A percentile compares a stretch with the other conserved stretches of the same genome.
Evolutionary conservation across 2,329 filamentous ascomycete species (phyloP).

Genomic region (Botrytis fragariae): DNA sequence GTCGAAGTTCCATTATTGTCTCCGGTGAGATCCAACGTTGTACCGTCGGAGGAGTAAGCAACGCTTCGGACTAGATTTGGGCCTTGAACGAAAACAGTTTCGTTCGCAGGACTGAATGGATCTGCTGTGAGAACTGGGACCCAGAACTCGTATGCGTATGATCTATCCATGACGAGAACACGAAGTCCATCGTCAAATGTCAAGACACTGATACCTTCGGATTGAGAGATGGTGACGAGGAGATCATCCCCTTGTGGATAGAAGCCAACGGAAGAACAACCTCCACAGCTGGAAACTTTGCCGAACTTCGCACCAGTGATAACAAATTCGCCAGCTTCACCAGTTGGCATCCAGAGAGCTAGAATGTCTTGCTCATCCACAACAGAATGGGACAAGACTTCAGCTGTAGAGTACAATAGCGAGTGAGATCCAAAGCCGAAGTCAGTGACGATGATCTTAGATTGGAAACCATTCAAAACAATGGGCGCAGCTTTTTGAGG

Average conservation of each 20-base stretch:
- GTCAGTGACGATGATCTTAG: conserved; percentile 61
- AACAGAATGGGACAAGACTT: conserved; percentile 51
- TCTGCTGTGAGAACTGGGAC: conserved; percentile 50
- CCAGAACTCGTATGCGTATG: conserved; percentile 56
- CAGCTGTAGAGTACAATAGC: conserved; percentile 55
- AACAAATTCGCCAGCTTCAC: conserved; percentile 54
- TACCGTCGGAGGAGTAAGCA: conserved; percentile 33
- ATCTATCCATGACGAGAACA: conserved; percentile 53
- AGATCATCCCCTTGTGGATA: conserved; percentile 43
- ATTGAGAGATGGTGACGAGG: conserved; percentile 49
- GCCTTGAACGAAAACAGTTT: conserved; percentile 49
- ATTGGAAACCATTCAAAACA: conserved; percentile 57
- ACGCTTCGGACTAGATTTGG: conserved; percentile 52
- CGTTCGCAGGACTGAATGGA: conserved; percentile 32
- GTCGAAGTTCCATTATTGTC: conserved; percentile 45
- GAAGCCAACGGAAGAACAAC: conserved; percentile 45
- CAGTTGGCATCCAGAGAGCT: conserved; percentile 53
- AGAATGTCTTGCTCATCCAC: conserved; percentile 49
- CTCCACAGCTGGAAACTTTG: conserved; percentile 46
- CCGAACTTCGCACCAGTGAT: conserved; percentile 53
- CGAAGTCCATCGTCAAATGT: conserved; percentile 47
- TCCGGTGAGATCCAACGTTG: conserved; percentile 45
- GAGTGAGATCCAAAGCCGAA: conserved; percentile 52
- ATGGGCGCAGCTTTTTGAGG: conserved; percentile 50
- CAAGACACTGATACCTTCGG: conserved; percentile 47